phyloP scores from a whole-genome alignment of 225 moss, liverwort and hornwort species.

The Rhytidiadelphus loreus region DNA sequence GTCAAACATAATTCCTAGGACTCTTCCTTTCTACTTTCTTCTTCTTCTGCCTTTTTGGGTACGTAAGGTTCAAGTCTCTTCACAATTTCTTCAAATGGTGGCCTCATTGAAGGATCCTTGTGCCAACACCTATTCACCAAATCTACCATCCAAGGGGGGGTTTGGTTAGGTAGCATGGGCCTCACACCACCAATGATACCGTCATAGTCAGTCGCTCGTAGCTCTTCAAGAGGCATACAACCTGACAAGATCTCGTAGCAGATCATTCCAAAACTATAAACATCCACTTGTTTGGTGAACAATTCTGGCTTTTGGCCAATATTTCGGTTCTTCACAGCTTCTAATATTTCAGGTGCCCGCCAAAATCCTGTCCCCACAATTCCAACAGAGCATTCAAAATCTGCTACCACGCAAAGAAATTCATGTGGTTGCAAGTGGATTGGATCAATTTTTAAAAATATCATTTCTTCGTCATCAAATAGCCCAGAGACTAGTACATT shows the following conservation, averaged over 20 bases:
- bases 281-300: not conserved
- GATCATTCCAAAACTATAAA: not conserved
- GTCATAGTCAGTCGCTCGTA: not conserved
- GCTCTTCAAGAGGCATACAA: accelerated
- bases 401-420: too few relatives aligned
- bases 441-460: too few relatives aligned
- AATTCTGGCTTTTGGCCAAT: not conserved
- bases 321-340: not conserved
- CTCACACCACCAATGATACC: not conserved
- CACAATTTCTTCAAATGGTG: not conserved
- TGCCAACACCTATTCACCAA: not conserved
- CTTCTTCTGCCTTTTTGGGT: too few relatives aligned
- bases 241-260: not conserved
- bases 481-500: too few relatives aligned
- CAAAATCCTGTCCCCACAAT: too few relatives aligned
- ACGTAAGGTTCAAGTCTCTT: too few relatives aligned
- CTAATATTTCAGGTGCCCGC: too few relatives aligned
- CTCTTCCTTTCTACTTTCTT: too few relatives aligned
- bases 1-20: accelerated
- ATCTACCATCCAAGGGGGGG: not conserved
- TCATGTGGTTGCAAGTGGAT: too few relatives aligned
- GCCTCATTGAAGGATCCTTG: not conserved
- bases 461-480: too few relatives aligned
- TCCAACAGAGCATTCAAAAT: too few relatives aligned
- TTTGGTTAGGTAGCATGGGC: not conserved